phyloP scores from a whole-genome alignment of 2,329 filamentous ascomycete species.

The Phialemonium atrogriseum region DNA sequence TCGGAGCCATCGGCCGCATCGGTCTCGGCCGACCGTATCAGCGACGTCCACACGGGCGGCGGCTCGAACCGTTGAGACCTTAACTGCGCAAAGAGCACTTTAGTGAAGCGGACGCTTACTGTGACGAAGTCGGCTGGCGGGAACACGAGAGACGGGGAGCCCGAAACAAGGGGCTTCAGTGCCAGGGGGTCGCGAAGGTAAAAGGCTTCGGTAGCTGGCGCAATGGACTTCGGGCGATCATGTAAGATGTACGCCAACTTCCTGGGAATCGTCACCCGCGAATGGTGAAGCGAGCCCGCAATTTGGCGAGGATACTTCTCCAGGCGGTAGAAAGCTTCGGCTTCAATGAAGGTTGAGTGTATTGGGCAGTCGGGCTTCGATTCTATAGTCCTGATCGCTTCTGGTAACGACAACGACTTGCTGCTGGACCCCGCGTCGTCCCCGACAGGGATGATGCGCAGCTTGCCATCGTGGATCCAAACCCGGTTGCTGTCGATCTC shows the following conservation, averaged over 20 bases:
- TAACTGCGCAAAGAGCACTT: slow-evolving; percentile 83
- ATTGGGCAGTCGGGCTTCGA: slow-evolving; percentile 50
- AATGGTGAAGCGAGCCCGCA: slow-evolving; percentile 64
- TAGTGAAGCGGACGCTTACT: slow-evolving; percentile 74
- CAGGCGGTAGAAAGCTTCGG: slow-evolving; percentile 84
- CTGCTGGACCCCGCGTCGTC: slow-evolving; percentile 24
- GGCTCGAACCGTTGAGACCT: slow-evolving; percentile 75
- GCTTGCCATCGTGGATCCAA: slow-evolving; percentile 74
- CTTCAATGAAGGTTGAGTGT: slow-evolving; percentile 67
- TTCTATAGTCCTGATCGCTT: slow-evolving; percentile 56
- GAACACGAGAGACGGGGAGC: slow-evolving; percentile 51
- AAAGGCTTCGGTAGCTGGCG: slow-evolving; percentile 81
- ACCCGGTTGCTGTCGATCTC: slow-evolving; percentile 82
- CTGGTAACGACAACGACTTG: slow-evolving; percentile 48
- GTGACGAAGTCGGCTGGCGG: slow-evolving; percentile 72
- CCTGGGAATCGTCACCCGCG: slow-evolving; percentile 66
- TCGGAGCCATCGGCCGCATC: slow-evolving; percentile 4
- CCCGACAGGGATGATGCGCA: slow-evolving; percentile 62
- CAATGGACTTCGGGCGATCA: slow-evolving; percentile 64
- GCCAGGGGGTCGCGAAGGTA: slow-evolving; percentile 80
- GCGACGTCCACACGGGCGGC: slow-evolving; percentile 41
- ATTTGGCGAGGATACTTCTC: slow-evolving; percentile 77
- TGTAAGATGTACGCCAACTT: slow-evolving; percentile 76
- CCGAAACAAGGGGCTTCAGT: slow-evolving; percentile 57
- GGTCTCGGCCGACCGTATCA: slow-evolving; percentile 21